Conservation (phyloP, 768 basidiomycete genomes). For the Nevesoporus exiguus region DNA sequence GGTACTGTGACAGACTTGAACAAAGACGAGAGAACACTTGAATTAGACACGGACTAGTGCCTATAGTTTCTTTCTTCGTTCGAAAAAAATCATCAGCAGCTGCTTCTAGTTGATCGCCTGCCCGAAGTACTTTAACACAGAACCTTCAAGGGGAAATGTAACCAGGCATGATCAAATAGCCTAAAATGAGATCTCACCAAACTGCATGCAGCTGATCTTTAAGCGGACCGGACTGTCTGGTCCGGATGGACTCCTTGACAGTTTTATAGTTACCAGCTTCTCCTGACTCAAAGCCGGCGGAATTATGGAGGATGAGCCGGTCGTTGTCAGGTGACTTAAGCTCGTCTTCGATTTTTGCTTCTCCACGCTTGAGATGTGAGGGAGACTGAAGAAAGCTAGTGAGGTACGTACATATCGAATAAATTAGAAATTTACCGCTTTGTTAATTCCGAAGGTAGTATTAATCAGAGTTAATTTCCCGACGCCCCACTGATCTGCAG, state of each 20-base stretch:
- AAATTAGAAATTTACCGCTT: no score
- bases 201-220: constrained; percentile 1
- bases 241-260: neutral
- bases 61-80: no score
- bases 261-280: neutral
- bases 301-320: neutral
- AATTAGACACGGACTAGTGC: neutral
- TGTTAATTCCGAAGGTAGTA: no score
- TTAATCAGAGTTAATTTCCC: no score
- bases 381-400: neutral
- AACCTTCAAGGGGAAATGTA: no score
- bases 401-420: no score
- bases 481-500: neutral
- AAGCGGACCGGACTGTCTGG: neutral
- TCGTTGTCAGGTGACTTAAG: constrained; percentile 1
- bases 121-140: no score
- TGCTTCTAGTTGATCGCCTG: no score
- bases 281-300: constrained; percentile 2
- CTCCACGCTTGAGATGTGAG: neutral
- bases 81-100: no score
- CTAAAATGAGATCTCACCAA: neutral
- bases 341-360: neutral
- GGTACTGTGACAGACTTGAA: neutral
- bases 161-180: neutral
- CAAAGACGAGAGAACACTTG: neutral